Conservation (phyloP, 148 eudicot genomes). For the Camellia sinensis region DNA sequence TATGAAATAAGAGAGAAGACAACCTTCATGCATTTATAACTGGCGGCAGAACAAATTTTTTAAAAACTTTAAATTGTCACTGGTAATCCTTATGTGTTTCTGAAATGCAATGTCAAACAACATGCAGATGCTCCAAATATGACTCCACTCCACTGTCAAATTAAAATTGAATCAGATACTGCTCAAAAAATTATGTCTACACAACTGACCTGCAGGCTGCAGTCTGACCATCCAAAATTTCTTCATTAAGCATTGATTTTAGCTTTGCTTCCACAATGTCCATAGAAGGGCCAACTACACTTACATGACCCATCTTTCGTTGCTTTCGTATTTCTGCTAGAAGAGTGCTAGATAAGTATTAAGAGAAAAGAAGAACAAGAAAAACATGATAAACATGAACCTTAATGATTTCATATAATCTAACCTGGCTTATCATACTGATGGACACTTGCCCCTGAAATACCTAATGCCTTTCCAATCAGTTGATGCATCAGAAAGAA, state of each 20-base stretch:
- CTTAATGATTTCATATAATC: slow-evolving; percentile 10
- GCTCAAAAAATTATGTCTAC: neutral
- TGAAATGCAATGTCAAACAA: neutral
- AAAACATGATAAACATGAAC: neutral
- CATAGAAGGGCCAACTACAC: slow-evolving; percentile 76
- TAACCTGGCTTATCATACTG: slow-evolving; percentile 95
- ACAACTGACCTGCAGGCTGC: slow-evolving; percentile 39
- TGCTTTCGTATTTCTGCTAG: slow-evolving; percentile 79
- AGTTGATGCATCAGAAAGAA: slow-evolving; percentile 66
- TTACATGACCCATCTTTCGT: slow-evolving; percentile 94
- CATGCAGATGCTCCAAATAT: neutral
- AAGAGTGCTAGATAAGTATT: slow-evolving; percentile 2
- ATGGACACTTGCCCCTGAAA: slow-evolving; percentile 34
- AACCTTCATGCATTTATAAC: neutral
- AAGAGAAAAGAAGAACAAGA: neutral
- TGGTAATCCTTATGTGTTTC: neutral
- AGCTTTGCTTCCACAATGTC: slow-evolving; percentile 60
- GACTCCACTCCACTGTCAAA: neutral
- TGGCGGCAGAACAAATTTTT: neutral
- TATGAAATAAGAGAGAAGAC: no score
- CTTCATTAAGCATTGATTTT: slow-evolving; percentile 52
- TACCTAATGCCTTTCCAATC: slow-evolving; percentile 53
- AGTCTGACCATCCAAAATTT: slow-evolving; percentile 36
- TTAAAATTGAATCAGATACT: slow-evolving; percentile 1
- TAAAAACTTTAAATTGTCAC: neutral